Base-by-base conservation (phyloP, 169 alveolate species). In the Cryptosporidium parvum region DNA sequence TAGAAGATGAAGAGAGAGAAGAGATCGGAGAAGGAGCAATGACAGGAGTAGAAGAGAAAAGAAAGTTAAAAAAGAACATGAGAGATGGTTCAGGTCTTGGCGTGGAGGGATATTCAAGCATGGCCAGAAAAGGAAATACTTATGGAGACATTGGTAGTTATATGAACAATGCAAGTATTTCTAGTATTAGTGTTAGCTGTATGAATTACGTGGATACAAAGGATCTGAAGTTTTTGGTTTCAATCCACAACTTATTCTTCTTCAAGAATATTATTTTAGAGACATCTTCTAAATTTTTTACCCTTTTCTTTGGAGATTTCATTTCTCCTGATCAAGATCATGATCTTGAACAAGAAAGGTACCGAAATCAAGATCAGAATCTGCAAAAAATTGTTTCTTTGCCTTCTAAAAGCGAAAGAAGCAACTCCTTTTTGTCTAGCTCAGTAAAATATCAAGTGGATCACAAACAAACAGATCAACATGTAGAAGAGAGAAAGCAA, bases 181-280 rank as follows among this genome's bases (percentile, higher is more conserved):
- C 62, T 6, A 9, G 37, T 56, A 10, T 9, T 9, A 56, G 37
- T 26, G 29, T 6, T 7, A 56, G 67, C 35, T 21, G 14, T n/a
- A 26, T 56, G 3, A 56, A 56, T 21, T 56, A 56, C n/a, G 53
- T 31, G 9, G 70, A 73, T 33, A 35, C 48, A 29, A 10, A 45
- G 2, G 68, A 48, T 29, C 12, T 61, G 18, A 80, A 59, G 29
- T 59, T 23, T 51, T 26, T 80, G 48, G 89, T 80, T 26, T 80
- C 89, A 31, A 37, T 80, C 48, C 89, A 80, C 59, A 80, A 59
- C 62, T 31, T 80, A 12, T 45, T 21, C 39, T 80, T 80, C 23
- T 80, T 80, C 35, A 80, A 80, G 52, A 80, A 45, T 42, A 42
- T 42, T 3, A 21, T 80, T 7, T 26, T 62, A 2, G 89, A 80